These are phyloP conservation scores for Brasilioporus rufonigricans DNA, from an alignment of 768 basidiomycete genomes.

Conservation along the genomic window DNA sequence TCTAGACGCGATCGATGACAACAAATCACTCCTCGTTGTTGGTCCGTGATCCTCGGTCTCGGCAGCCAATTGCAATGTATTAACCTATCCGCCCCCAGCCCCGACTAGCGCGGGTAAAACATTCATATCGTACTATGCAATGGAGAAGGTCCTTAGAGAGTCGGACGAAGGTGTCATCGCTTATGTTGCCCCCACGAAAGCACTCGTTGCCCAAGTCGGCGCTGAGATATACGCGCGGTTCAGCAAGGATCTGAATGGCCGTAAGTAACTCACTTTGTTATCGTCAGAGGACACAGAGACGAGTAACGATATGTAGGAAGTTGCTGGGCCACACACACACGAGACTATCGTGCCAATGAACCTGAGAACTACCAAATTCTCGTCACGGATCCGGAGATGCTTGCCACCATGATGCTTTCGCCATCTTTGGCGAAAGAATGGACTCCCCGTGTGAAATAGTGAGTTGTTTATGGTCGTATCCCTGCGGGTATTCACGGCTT, in stretches of 20 bases:
- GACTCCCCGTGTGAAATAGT: constrained; percentile 64
- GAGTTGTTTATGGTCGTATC: constrained; percentile 1
- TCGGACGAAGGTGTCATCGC: constrained; percentile 68
- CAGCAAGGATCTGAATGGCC: constrained; percentile 48
- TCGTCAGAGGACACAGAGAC: not conserved
- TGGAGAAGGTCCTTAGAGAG: constrained; percentile 62
- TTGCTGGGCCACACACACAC: constrained; percentile 64
- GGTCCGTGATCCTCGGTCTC: constrained; percentile 36
- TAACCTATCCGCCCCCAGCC: constrained; percentile 35
- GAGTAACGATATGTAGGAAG: constrained; percentile 38
- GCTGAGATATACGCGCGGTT: constrained; percentile 75
- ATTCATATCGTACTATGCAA: constrained; percentile 75
- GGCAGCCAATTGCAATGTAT: not conserved
- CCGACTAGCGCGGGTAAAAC: constrained; percentile 76
- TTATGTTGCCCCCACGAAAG: constrained; percentile 76
- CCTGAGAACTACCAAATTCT: constrained; percentile 69
- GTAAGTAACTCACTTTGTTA: constrained; percentile 31
- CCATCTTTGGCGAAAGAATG: constrained; percentile 59
- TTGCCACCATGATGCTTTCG: constrained; percentile 67
- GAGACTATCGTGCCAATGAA: constrained; percentile 61
- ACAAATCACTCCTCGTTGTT: constrained; percentile 62
- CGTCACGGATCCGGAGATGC: constrained; percentile 70
- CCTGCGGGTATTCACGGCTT: not conserved
- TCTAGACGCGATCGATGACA: constrained; percentile 57
- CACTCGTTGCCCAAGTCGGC: constrained; percentile 67